These are phyloP conservation scores for Phialophora tarda DNA, from an alignment of 2,329 filamentous ascomycete species.

Conservation along the genomic window DNA sequence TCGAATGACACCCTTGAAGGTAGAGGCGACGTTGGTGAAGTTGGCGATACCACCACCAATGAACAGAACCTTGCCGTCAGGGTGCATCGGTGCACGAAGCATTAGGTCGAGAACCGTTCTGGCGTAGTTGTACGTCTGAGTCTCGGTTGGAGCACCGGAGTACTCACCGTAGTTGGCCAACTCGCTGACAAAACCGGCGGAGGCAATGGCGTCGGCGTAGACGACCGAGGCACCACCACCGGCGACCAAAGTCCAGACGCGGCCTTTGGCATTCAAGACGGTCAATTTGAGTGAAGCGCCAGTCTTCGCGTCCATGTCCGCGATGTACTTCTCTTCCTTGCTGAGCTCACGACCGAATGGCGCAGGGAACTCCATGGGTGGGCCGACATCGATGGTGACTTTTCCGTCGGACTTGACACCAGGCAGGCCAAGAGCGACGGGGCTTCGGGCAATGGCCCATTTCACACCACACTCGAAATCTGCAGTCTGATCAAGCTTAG, in stretches of 20 bases:
- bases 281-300: conserved; percentile 98
- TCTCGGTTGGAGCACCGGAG: conserved; percentile 97
- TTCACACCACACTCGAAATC: conserved; percentile 99
- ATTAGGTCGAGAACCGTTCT: conserved; percentile 96
- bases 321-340: conserved; percentile 99
- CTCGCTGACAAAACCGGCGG: conserved; percentile 90
- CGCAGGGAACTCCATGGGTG: conserved; percentile 98
- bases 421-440: conserved; percentile 83
- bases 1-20: conserved; percentile 99
- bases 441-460: conserved; percentile 95
- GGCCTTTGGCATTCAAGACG: conserved; percentile 86
- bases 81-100: conserved; percentile 82
- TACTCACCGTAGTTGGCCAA: conserved; percentile 99
- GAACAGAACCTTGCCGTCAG: conserved; percentile 97
- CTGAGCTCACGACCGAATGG: conserved; percentile 97
- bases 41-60: conserved; percentile 99
- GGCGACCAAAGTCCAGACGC: conserved; percentile 97
- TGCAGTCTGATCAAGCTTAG: conserved; percentile 98
- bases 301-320: conserved; percentile 98
- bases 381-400: conserved; percentile 92
- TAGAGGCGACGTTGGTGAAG: conserved; percentile 99
- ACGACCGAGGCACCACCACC: conserved; percentile 99
- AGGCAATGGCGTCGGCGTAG: conserved; percentile 98
- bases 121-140: conserved; percentile 98
- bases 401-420: conserved; percentile 69